Evolutionary conservation across 148 eudicot genomes (phyloP), one percentile per base, ranked within the genome.

Genomic region (Cornus florida): DNA sequence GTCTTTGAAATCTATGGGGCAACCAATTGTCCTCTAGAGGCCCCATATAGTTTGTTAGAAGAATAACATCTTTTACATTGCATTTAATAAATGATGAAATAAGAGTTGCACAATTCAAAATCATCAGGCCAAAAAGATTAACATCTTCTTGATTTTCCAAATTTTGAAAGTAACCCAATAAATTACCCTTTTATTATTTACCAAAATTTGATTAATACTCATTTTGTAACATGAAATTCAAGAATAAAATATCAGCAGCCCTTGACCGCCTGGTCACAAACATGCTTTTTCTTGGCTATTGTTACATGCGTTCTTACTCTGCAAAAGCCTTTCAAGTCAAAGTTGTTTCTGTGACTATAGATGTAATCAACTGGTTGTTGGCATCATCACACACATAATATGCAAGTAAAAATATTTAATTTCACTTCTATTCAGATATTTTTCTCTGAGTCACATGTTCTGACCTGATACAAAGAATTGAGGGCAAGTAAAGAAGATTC

Each of bases 391-490:
- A 24, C 50, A 20, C 3, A 70, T 24, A 67, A 4, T 59, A 72
- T 43, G 35, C 7, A 76, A 75, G 10, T 10, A 80, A 14, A 19
- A 32, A 41, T 12, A 11, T 71, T 35, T 11, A 41, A 10, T 74
- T 59, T 32, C 2, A 56, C 41, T 80, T 69, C 74, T 17, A 17
- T 6, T 17, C 66, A 62, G 23, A 53, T 10, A 0, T 13, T 57
- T 19, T 57, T 57, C 62, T 13, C 14, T 0, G 23, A 70, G 17
- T 68, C 6, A 46, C 20, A 13, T 59, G 62, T 72, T 67, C 75
- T 81, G 59, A 92, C 97, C 97, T 93, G 97, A 84, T 89, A 93
- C 41, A 95, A 78, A 57, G 97, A 88, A 83, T 92, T 93, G 74
- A 95, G 92, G 69, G 95, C 88, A 70, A 84, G 76, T 76, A 95